Conservation (phyloP, 1,284 basidiomycete genomes). For the Salmacisia buchloeana region DNA sequence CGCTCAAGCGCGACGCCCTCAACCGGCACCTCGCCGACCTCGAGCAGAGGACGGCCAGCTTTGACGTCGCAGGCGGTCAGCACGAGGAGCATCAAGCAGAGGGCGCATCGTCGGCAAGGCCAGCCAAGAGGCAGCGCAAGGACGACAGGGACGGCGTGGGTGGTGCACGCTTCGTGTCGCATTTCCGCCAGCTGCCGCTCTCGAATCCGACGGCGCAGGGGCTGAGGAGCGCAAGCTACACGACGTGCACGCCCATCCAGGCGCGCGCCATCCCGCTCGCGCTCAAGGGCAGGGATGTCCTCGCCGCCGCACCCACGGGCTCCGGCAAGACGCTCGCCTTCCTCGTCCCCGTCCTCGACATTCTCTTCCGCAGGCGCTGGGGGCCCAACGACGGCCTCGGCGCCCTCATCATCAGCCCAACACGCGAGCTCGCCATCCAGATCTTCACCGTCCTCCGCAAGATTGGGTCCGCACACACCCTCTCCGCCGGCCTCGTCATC, state of each 20-base stretch:
- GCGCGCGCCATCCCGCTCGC: constrained; percentile 35
- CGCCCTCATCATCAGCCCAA: constrained; percentile 89
- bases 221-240: constrained; percentile 40
- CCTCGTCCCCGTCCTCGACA: constrained; percentile 70
- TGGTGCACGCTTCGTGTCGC: constrained; percentile 11
- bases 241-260: constrained; percentile 48
- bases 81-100: neutral
- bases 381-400: constrained; percentile 78
- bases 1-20: constrained; percentile 34
- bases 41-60: constrained; percentile 19
- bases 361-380: constrained; percentile 70
- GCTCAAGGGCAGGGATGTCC: constrained; percentile 52
- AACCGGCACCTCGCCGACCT: constrained; percentile 37
- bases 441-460: constrained; percentile 92
- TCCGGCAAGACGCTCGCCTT: constrained; percentile 80
- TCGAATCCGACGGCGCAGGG: constrained; percentile 17
- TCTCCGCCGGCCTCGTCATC: constrained; percentile 91
- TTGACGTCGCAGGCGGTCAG: constrained; percentile 10
- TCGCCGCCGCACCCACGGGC: constrained; percentile 73
- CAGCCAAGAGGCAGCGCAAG: constrained; percentile 7
- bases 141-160: neutral
- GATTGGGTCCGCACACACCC: constrained; percentile 82
- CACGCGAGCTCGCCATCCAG: constrained; percentile 90
- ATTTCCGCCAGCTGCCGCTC: constrained; percentile 40
- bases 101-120: neutral